Base-by-base conservation (phyloP, 805 yeast species). In the Nakazawaea pomicola region DNA sequence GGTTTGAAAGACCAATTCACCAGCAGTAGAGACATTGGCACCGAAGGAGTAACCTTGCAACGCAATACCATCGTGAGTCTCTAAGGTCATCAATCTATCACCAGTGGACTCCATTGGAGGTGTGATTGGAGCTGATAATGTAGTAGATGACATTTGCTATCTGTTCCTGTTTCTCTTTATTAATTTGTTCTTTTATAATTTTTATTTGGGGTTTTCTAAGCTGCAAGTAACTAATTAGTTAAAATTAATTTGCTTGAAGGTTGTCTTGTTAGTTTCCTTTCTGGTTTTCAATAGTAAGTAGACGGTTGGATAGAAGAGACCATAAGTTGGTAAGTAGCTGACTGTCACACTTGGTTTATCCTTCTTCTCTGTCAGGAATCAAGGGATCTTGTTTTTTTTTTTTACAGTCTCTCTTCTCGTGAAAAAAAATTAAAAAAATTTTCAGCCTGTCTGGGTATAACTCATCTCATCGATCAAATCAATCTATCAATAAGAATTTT, bases 1-100 rank as follows among this genome's bases (percentile, higher is more conserved):
- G 49, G 99, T 93, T 68, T 95, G 98, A 79, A 93, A 93, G 46
- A 93, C 99, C 55, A 95, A 78, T 70, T 93, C 99, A 75, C 99
- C 99, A 43, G 98, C 95, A 43, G 80, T 78, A 19, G 95, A 63
- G 46, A 73, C 78, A 48, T 82, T 82, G 42, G 98, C 96, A 73
- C 99, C 99, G 57, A 93, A 93, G 16, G 98, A 91, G 70, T 84
- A 88, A 67, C 99, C 99, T 67, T 88, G 93, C 54, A 91, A 74
- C 44, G 81, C 77, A 49, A 79, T 64, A 52, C 96, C 96, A 62
- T 86, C 89, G 54, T 84, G 83, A 53, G 93, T 77, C 67, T 90
- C 95, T 61, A 90, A 78, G 46, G 95, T 82, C 75, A 87, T 78
- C 64, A 89, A 68, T 53, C 83, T 80, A 70, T 86, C 88, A 53